Evolutionary conservation across 78 protist species (phyloP).

Genomic region (Dictyostelium citrinum): DNA sequence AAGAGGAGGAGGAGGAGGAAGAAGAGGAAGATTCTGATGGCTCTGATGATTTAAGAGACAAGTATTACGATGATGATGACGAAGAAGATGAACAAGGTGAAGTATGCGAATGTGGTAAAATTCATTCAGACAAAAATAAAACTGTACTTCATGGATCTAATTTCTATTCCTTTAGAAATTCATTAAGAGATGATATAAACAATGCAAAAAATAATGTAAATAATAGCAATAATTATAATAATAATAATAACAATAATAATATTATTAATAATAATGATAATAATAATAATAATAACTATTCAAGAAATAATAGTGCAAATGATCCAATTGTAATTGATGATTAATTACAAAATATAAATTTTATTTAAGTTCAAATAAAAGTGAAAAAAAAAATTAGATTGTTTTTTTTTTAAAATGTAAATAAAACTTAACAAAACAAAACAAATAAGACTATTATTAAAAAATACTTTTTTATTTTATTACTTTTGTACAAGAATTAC

Average conservation of each 20-base stretch:
- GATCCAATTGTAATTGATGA: neutral
- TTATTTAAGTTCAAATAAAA: neutral
- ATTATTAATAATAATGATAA: no score
- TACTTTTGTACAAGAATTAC: neutral
- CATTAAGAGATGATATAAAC: neutral
- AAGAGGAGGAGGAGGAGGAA: no score
- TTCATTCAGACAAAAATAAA: neutral
- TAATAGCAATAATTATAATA: neutral
- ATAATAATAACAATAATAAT: neutral
- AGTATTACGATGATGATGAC: no score
- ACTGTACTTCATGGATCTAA: neutral
- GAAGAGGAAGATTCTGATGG: slow-evolving; percentile 1
- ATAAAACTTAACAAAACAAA: no score
- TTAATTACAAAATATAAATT: neutral
- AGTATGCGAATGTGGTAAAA: neutral
- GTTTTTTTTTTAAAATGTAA: no score
- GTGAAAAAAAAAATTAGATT: neutral
- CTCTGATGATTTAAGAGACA: no score
- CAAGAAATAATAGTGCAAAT: neutral
- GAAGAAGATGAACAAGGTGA: neutral
- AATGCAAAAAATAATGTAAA: neutral
- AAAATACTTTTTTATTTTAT: neutral
- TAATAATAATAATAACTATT: neutral
- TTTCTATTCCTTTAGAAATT: neutral
- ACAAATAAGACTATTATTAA: no score